phyloP scores from a whole-genome alignment of 2,329 filamentous ascomycete genomes.

The Emmonsiellopsis sp. region DNA sequence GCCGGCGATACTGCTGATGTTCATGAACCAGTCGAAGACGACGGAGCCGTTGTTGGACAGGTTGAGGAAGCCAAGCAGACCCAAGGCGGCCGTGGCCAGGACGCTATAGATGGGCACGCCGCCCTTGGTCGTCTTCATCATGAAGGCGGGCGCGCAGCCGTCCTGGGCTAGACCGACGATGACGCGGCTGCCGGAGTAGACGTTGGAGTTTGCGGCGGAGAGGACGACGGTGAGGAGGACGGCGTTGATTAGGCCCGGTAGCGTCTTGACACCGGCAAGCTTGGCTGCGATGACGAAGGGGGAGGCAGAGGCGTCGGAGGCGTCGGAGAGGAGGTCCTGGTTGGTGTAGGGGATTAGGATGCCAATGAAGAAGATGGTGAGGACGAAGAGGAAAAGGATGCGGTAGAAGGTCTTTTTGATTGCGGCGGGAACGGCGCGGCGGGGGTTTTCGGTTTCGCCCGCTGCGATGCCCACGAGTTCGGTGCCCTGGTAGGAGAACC shows the following conservation, averaged over 20 bases:
- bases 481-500: constrained; percentile 46
- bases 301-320: constrained; percentile 25
- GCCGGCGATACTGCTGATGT: constrained; percentile 27
- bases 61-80: constrained; percentile 62
- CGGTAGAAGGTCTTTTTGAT: constrained; percentile 69
- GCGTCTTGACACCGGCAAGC: constrained; percentile 27
- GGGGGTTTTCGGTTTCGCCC: constrained; percentile 64
- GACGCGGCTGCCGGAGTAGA: constrained; percentile 51
- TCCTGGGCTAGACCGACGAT: constrained; percentile 55
- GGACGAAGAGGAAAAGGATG: constrained; percentile 52
- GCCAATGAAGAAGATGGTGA: constrained; percentile 55
- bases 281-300: constrained; percentile 37
- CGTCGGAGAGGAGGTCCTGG: constrained; percentile 36
- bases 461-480: constrained; percentile 73
- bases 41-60: constrained; percentile 52
- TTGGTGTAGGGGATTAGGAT: constrained; percentile 60
- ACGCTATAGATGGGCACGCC: constrained; percentile 40
- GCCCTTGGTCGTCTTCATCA: constrained; percentile 32
- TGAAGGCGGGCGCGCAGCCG: constrained; percentile 34
- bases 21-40: constrained; percentile 43
- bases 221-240: constrained; percentile 36
- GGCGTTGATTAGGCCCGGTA: constrained; percentile 34
- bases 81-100: constrained; percentile 41
- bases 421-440: constrained; percentile 61
- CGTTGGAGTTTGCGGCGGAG: constrained; percentile 35